Evolutionary conservation across 2,329 filamentous ascomycete species (phyloP).

Genomic region (Xylariomycetidae sp.): DNA sequence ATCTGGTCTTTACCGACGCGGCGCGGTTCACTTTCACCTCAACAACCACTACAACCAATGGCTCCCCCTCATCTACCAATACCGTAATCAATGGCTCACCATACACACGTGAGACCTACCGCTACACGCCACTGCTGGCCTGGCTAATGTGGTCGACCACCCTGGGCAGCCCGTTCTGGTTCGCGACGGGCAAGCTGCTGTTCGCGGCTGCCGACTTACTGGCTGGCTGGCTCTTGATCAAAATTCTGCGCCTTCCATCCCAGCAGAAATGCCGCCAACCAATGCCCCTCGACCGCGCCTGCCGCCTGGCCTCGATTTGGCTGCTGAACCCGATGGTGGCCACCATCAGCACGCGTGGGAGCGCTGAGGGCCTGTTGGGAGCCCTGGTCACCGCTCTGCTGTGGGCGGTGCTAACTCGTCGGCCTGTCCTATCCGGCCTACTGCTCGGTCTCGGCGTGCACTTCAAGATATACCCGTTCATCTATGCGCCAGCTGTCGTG

Average conservation of each 20-base stretch:
- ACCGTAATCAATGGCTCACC: too few species aligned
- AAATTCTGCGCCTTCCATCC: constrained; percentile 32
- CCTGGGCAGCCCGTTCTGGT: constrained; percentile 39
- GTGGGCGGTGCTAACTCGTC: constrained; percentile 67
- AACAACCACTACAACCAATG: constrained; percentile 69
- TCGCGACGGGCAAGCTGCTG: constrained; percentile 80
- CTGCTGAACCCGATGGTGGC: constrained; percentile 97
- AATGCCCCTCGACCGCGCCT: constrained; percentile 49
- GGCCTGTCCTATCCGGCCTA: constrained; percentile 60
- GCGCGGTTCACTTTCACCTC: constrained; percentile 65
- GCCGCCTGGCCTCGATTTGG: constrained; percentile 83
- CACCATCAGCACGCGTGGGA: constrained; percentile 89
- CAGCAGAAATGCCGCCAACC: constrained; percentile 33
- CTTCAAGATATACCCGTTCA: constrained; percentile 98
- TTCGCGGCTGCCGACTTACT: constrained; percentile 81
- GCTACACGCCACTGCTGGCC: constrained; percentile 89
- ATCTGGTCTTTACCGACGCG: constrained; percentile 95
- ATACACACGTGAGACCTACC: constrained; percentile 88
- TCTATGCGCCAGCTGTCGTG: constrained; percentile 77
- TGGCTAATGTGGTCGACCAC: constrained; percentile 85
- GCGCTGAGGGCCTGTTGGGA: constrained; percentile 83
- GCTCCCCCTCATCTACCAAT: constrained; percentile 60
- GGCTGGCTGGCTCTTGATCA: constrained; percentile 60
- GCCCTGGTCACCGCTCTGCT: constrained; percentile 77
- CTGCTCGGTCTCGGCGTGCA: constrained; percentile 82